A percentile compares a stretch with the other conserved stretches of the same genome.
Evolutionary conservation across 768 basidiomycete genomes (phyloP).

Genomic region (Mycena latifolia): DNA sequence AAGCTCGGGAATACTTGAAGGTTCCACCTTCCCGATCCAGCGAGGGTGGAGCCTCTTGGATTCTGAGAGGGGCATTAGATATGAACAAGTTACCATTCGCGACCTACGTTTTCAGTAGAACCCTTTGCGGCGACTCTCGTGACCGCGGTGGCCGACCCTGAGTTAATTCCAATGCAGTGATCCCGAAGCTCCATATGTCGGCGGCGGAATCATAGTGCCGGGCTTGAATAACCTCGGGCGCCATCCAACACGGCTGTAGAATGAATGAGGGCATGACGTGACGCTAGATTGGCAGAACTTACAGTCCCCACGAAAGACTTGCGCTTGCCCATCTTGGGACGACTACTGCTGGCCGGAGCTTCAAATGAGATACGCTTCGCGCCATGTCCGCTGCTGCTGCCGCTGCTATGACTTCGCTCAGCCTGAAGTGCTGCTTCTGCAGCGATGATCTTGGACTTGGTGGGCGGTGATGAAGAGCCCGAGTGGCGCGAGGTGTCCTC

Average conservation of each 20-base stretch:
- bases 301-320: slow-evolving; percentile 95
- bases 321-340: slow-evolving; percentile 77
- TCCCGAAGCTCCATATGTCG: slow-evolving; percentile 97
- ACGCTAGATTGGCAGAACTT: slow-evolving; percentile 38
- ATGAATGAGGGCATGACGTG: not conserved
- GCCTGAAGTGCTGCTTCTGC: slow-evolving; percentile 47
- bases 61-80: slow-evolving; percentile 53
- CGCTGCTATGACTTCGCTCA: slow-evolving; percentile 38
- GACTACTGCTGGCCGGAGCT: slow-evolving; percentile 40
- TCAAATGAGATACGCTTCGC: slow-evolving; percentile 53
- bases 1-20: slow-evolving; percentile 81
- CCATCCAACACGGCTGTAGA: slow-evolving; percentile 93
- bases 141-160: slow-evolving; percentile 91
- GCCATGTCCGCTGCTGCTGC: slow-evolving; percentile 21
- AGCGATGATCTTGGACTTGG: slow-evolving; percentile 43
- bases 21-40: slow-evolving; percentile 79
- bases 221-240: slow-evolving; percentile 92
- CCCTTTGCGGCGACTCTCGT: slow-evolving; percentile 77
- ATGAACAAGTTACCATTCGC: slow-evolving; percentile 19
- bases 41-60: slow-evolving; percentile 83
- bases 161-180: slow-evolving; percentile 92
- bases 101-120: slow-evolving; percentile 80
- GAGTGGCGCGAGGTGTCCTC: slow-evolving; percentile 65
- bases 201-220: slow-evolving; percentile 87
- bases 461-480: slow-evolving; percentile 42